Evolutionary conservation across 108 stramenopile genomes (phyloP).

Genomic region (Schizochytrium sp.): DNA sequence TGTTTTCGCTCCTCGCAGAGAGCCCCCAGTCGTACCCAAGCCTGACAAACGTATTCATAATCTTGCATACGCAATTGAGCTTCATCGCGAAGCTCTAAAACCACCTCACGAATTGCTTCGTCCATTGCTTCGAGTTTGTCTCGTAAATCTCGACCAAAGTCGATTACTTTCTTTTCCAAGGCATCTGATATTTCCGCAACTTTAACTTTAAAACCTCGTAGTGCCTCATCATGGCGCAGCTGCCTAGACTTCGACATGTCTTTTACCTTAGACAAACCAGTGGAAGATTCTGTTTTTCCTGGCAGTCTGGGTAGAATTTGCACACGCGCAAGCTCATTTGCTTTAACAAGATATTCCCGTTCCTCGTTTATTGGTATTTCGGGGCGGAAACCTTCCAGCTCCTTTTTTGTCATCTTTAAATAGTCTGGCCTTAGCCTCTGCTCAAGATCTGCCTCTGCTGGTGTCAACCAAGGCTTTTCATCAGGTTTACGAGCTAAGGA

Average conservation of each 20-base stretch:
- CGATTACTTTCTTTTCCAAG: slow-evolving; percentile 14
- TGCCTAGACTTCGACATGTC: slow-evolving; percentile 28
- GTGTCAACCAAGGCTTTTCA: slow-evolving; percentile 51
- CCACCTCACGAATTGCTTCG: neutral
- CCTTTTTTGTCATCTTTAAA: neutral
- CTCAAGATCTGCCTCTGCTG: slow-evolving; percentile 24
- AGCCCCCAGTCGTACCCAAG: neutral
- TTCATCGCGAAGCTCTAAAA: slow-evolving; percentile 36
- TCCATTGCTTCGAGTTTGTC: slow-evolving; percentile 9
- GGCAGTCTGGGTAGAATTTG: neutral
- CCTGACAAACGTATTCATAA: slow-evolving; percentile 12
- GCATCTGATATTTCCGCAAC: neutral
- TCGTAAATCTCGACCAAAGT: neutral
- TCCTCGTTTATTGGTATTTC: neutral
- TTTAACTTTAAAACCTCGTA: neutral
- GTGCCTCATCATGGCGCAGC: slow-evolving; percentile 16
- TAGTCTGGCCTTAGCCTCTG: slow-evolving; percentile 20
- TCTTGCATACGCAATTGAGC: neutral
- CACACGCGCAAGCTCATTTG: neutral
- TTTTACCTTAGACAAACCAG: neutral
- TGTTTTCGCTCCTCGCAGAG: neutral
- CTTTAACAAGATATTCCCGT: neutral
- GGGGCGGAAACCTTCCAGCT: slow-evolving; percentile 19
- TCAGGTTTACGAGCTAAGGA: neutral
- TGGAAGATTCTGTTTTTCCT: neutral